Conservation (phyloP, 495 filamentous ascomycete genomes). For the Xylaria sp. region DNA sequence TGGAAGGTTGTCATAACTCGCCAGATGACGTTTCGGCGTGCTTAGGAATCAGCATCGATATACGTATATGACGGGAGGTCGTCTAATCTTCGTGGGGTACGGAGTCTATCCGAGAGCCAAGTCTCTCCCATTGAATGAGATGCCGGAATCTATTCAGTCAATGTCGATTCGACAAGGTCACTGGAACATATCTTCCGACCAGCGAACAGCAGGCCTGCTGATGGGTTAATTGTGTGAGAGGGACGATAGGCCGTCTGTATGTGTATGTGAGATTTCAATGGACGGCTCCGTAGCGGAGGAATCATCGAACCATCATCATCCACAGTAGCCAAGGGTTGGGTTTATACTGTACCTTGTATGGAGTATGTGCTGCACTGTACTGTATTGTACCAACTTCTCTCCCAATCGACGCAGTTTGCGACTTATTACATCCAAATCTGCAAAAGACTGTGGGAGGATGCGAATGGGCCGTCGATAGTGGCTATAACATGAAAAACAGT, state of each 20-base stretch:
- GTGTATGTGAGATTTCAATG: conserved; percentile 19
- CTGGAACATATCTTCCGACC: conserved; percentile 14
- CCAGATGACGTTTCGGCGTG: conserved; percentile 32
- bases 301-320: conserved; percentile 30
- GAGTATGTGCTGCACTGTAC: conserved; percentile 16
- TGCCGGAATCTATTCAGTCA: conserved; percentile 11
- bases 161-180: conserved; percentile 8
- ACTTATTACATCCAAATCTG: conserved; percentile 9
- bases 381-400: background rate
- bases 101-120: conserved; percentile 31
- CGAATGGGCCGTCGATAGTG: conserved; percentile 7
- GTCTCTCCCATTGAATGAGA: conserved; percentile 41
- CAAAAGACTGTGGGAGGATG: background rate
- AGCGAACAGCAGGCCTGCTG: conserved; percentile 13
- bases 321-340: conserved; percentile 17
- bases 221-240: conserved; percentile 26
- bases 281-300: conserved; percentile 18
- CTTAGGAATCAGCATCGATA: conserved; percentile 40
- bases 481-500: conserved; percentile 8
- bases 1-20: conserved; percentile 41
- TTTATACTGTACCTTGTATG: conserved; percentile 28
- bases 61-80: conserved; percentile 36
- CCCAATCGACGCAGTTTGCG: background rate
- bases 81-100: conserved; percentile 35
- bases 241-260: background rate